These are phyloP conservation scores for Blastomyces percursus DNA, from an alignment of 2,329 filamentous ascomycete genomes.

Conservation along the genomic window DNA sequence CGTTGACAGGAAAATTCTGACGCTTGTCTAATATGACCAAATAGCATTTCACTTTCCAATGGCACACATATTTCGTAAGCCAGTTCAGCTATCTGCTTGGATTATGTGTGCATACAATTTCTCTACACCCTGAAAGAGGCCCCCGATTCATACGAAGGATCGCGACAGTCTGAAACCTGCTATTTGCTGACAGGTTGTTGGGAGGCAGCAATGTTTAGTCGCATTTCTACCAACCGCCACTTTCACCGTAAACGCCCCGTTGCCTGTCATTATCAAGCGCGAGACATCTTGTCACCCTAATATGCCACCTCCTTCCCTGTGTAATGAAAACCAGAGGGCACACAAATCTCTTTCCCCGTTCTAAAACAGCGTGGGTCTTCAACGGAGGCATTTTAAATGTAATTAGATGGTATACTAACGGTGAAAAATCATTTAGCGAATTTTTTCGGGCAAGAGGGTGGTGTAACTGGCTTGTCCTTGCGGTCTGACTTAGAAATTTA, in stretches of 20 bases:
- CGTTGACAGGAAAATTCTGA: not conserved
- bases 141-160: not conserved
- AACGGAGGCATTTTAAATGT: too few species aligned
- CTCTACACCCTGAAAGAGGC: not conserved
- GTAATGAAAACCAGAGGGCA: not conserved
- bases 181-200: not conserved
- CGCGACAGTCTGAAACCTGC: not conserved
- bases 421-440: too few species aligned
- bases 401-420: too few species aligned
- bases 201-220: not conserved
- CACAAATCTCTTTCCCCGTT: too few species aligned
- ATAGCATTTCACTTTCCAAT: not conserved
- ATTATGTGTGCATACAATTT: not conserved
- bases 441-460: not conserved
- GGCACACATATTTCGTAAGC: not conserved
- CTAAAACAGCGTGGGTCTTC: too few species aligned
- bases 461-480: not conserved
- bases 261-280: not conserved
- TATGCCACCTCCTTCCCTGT: not conserved
- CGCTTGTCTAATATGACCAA: not conserved
- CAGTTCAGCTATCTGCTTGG: not conserved
- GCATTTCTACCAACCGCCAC: not conserved
- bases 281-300: not conserved
- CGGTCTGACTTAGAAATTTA: not conserved
- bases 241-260: not conserved